Evolutionary conservation across 139 green algal genomes (phyloP), one percentile per base, ranked within the genome.

Genomic region (Picochlorum sp.): DNA sequence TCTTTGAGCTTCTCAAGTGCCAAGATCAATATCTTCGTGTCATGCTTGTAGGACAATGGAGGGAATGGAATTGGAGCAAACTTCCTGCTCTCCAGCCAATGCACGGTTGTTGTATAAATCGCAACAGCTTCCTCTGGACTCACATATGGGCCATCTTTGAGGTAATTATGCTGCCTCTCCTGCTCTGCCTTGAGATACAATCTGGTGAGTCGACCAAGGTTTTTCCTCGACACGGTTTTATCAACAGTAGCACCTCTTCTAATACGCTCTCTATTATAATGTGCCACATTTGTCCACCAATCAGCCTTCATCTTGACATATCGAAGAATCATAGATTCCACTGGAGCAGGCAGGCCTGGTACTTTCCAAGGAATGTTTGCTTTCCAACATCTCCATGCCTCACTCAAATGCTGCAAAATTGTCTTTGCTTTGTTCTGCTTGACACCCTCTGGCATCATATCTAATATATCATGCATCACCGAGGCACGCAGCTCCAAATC

Each of bases 271-370:
- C 94, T 77, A 82, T 99, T 99, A 85, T 98, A 99, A 80, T 99
- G 93, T 45, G 93, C 93, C 62, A 99, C 94, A 67, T 99, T 96
- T 54, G 94, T 99, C 94, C 94, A 99, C 94, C 94, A 99, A 81
- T 99, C 94, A 2, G 91, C 92, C 86, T 99, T 99, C 68, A 90
- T 89, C 85, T 99, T 99, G 21, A 99, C 94, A 71, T 97, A 99
- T 47, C 94, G 83, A 75, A 97, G 70, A 73, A 99, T 98, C 94
- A 99, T 99, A 85, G 95, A 97, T 78, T 99, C 94, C 45, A 99
- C 88, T 9, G 94, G 89, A 20, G 90, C 92, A 14, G 94, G 94
- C 86, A 99, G 81, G 15, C 94, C 94, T 6, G 94, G 94, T 62
- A 92, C 93, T 83, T 97, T 95, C 92, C 91, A 98, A 18, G 91